phyloP scores from a whole-genome alignment of 305 asterid genomes.

The Plantago lanceolata region DNA sequence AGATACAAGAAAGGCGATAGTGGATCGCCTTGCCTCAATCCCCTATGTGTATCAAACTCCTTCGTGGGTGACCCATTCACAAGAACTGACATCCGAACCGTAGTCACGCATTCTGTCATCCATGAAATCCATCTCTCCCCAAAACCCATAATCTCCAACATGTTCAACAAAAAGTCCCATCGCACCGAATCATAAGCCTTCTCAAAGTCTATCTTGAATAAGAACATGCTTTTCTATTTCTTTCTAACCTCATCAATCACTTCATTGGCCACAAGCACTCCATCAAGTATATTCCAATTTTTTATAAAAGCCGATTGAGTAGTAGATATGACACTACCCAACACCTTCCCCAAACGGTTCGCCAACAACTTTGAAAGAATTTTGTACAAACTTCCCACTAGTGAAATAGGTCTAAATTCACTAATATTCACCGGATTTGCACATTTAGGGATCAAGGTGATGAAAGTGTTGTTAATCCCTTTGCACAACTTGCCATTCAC shows the following conservation, averaged over 20 bases:
- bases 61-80: not conserved
- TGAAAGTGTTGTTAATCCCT: too few species aligned
- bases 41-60: not conserved
- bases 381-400: not conserved
- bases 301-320: not conserved
- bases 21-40: not conserved
- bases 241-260: not conserved
- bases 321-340: not conserved
- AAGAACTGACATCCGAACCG: not conserved
- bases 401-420: too few species aligned
- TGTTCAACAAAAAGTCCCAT: not conserved
- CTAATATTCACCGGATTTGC: too few species aligned
- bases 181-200: not conserved
- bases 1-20: not conserved
- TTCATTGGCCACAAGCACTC: not conserved
- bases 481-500: too few species aligned
- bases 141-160: not conserved
- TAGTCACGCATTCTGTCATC: not conserved
- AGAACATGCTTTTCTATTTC: not conserved
- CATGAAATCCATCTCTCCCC: not conserved
- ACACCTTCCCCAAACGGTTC: not conserved
- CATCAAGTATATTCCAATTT: not conserved
- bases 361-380: not conserved
- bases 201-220: not conserved
- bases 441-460: too few species aligned